Evolutionary conservation across 768 basidiomycete genomes (phyloP), one percentile per base, ranked within the genome.

Genomic region (Leucocoprinus birnbaumii): DNA sequence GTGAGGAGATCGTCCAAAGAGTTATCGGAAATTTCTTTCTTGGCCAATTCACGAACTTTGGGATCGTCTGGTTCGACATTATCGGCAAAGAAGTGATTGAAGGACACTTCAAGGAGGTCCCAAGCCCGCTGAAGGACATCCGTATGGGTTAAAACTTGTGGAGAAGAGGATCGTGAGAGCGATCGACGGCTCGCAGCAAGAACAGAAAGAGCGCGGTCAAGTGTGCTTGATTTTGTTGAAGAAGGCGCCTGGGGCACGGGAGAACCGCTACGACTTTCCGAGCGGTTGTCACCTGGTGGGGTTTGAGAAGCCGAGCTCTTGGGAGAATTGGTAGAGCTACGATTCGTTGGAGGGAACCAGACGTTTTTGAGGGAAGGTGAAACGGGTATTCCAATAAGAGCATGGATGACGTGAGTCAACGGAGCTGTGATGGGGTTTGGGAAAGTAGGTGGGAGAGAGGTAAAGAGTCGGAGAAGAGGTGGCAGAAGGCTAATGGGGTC

Each of bases 381-480:
- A 51, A 91, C 74, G 41, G 94, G 94, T 54, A 95, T 80, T 31
- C 79, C 82, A 57, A 95, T 89, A 43, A 97, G 78, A 9, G 83
- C 74, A 64, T 97, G 91, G 38, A 96, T 86, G 51, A 86, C 78
- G 58, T 96, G 89, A 1, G 89, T 85, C 31, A 97, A 70, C 0
- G 94, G 92, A 0, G 86, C 70, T 0, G 82, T 72, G 35, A 96
- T 73, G 2, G 91, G 92, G 2, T 74, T 75, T 9, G 80, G 78
- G 49, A 80, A 83, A 4, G 80, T 76, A 3, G 80, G 77, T 0
- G 88, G 84, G 21, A 89, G 77, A n/a, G 76, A 63, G 58, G 83
- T 77, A 68, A 94, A 89, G 4, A 84, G 77, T 26, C 84, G 82
- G 37, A 95, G 73, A 21, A 93, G 77, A 1, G 89, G 83, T 7